Conservation (phyloP, 169 alveolate genomes). For the Perkinsus chesapeaki region DNA sequence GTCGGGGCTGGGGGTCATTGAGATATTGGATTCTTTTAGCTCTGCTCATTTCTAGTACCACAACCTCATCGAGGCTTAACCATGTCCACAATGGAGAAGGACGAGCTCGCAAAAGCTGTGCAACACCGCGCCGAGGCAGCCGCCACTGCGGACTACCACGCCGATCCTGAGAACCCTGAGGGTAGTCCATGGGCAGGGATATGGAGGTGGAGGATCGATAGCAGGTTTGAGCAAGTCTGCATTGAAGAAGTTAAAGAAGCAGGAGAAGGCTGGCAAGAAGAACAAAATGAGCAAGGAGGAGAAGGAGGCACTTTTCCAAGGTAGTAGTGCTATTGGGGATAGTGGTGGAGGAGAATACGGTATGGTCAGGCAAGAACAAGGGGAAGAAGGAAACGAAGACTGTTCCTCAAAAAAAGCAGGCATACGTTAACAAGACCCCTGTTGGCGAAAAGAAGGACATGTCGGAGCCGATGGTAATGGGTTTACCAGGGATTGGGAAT, state of each 20-base stretch:
- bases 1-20: not conserved
- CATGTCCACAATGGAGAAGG: not conserved
- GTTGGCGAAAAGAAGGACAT: not conserved
- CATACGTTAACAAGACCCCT: not conserved
- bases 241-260: not conserved
- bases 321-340: not conserved
- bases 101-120: not conserved
- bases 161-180: not conserved
- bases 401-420: not conserved
- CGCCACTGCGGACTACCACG: not conserved
- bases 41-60: not conserved
- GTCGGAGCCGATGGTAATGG: slow-evolving; percentile 16
- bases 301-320: not conserved
- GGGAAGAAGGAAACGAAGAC: not conserved
- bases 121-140: not conserved
- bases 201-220: not conserved
- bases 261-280: not conserved
- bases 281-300: not conserved
- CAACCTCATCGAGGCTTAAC: not conserved
- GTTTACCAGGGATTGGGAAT: slow-evolving; percentile 15
- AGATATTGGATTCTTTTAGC: not conserved
- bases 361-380: not conserved
- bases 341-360: not conserved
- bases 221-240: not conserved
- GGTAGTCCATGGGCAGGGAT: not conserved